Percentiles rank a stretch among this genome's conserved stretches.
phyloP scores from a whole-genome alignment of 1,139 yeast species.

The Yamadazyma songkhlaensis region DNA sequence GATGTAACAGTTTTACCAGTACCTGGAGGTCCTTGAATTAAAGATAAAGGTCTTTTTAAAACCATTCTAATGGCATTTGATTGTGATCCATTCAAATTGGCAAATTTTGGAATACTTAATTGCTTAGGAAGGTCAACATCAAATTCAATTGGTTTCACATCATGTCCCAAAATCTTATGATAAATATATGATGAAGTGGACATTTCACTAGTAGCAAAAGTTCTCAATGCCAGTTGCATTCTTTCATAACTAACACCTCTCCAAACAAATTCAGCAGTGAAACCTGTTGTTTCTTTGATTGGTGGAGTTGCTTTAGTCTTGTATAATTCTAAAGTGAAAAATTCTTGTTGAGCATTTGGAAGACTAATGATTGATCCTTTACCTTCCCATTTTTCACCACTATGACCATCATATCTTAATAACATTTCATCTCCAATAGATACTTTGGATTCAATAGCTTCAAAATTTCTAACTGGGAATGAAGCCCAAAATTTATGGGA shows the following conservation, averaged over 20 bases:
- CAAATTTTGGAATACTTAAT: constrained; percentile 64
- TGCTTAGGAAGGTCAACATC: constrained; percentile 57
- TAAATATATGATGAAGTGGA: constrained; percentile 77
- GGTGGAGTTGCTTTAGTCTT: constrained; percentile 55
- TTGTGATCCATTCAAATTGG: constrained; percentile 76
- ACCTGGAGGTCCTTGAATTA: constrained; percentile 98
- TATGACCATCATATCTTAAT: constrained; percentile 58
- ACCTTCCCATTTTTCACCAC: constrained; percentile 63
- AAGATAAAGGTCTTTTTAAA: constrained; percentile 69
- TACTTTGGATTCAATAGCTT: constrained; percentile 64
- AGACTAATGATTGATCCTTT: constrained; percentile 68
- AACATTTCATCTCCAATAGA: constrained; percentile 85
- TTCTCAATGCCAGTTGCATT: constrained; percentile 75
- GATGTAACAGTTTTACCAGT: constrained; percentile 96
- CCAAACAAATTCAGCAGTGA: constrained; percentile 89
- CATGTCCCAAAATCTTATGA: constrained; percentile 81
- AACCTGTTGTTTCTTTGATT: constrained; percentile 61
- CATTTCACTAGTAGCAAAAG: constrained; percentile 68
- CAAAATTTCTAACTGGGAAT: constrained; percentile 66
- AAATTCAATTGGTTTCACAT: constrained; percentile 62
- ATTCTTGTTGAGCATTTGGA: constrained; percentile 68
- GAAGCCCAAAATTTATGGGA: constrained; percentile 67
- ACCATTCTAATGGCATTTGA: constrained; percentile 73
- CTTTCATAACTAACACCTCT: constrained; percentile 79
- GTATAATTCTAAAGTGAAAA: constrained; percentile 68